Conservation (phyloP, 306 rosid species). For the Arachis hypogaea region DNA sequence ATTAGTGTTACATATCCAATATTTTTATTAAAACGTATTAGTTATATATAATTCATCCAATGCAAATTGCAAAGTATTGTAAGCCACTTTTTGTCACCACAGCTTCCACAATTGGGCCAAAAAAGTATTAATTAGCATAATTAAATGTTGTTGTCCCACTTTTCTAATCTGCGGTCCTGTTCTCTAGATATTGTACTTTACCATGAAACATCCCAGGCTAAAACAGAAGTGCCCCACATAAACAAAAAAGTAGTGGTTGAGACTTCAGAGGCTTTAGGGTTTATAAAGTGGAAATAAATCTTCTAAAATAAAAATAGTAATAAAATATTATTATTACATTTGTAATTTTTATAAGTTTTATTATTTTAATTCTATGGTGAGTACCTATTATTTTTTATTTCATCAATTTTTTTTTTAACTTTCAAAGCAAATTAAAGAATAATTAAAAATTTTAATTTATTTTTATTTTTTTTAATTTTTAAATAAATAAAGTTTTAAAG, state of each 20-base stretch:
- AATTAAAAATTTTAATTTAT: too few species aligned
- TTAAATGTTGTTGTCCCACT: neutral
- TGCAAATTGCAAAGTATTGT: too few species aligned
- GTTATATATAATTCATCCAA: neutral
- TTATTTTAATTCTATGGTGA: too few species aligned
- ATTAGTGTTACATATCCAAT: neutral
- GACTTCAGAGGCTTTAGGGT: neutral
- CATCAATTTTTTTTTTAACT: too few species aligned
- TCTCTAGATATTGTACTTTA: neutral
- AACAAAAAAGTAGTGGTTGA: constrained; percentile 31
- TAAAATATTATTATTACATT: too few species aligned
- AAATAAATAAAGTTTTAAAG: too few species aligned
- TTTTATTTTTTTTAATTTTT: too few species aligned
- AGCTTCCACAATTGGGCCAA: neutral
- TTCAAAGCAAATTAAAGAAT: too few species aligned
- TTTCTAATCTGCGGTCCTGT: neutral
- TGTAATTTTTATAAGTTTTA: too few species aligned
- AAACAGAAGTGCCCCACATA: neutral
- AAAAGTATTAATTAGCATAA: neutral
- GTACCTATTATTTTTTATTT: too few species aligned
- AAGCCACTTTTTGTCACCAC: neutral
- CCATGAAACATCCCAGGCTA: neutral
- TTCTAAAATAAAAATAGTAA: too few species aligned
- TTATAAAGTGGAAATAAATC: too few species aligned
- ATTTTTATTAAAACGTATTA: neutral